phyloP scores from a whole-genome alignment of 139 green algal genomes.

The Spirogloea muscicola region DNA sequence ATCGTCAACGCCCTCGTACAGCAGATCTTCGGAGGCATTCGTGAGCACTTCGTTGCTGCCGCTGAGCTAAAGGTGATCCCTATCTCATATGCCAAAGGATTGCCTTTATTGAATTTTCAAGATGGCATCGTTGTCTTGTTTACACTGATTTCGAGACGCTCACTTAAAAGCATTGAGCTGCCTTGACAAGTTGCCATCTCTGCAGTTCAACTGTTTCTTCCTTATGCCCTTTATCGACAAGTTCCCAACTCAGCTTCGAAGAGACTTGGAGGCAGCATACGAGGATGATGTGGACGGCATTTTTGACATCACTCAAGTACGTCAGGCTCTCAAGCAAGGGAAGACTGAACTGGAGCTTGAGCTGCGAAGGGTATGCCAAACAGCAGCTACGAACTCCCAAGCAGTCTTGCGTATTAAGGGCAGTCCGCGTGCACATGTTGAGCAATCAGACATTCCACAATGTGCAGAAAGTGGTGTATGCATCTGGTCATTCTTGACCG shows the following conservation, averaged over 20 bases:
- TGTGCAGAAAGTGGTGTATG: background rate
- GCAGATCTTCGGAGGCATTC: constrained; percentile 84
- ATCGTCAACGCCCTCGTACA: constrained; percentile 84
- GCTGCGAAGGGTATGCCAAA: background rate
- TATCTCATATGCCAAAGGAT: background rate
- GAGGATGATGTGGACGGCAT: constrained; percentile 79
- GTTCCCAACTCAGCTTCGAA: constrained; percentile 69
- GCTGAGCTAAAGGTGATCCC: constrained; percentile 69
- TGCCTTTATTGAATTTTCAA: too few relatives aligned
- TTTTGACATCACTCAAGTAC: constrained; percentile 78
- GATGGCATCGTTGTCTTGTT: too few relatives aligned
- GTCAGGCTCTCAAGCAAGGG: constrained; percentile 59
- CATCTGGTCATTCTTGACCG: background rate
- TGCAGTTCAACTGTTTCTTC: constrained; percentile 99
- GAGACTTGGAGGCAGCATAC: constrained; percentile 77
- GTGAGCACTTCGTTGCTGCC: constrained; percentile 80
- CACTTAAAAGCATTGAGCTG: too few relatives aligned
- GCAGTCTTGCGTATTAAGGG: too few relatives aligned
- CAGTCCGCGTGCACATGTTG: too few relatives aligned
- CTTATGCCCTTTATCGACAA: constrained; percentile 91
- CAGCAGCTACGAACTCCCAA: background rate
- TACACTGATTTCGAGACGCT: too few relatives aligned
- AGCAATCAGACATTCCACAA: background rate
- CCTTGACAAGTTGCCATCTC: too few relatives aligned
- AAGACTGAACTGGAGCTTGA: constrained; percentile 8